These are phyloP conservation scores for Moesziomyces globuligerus DNA, from an alignment of 1,284 basidiomycete genomes.

Conservation along the genomic window DNA sequence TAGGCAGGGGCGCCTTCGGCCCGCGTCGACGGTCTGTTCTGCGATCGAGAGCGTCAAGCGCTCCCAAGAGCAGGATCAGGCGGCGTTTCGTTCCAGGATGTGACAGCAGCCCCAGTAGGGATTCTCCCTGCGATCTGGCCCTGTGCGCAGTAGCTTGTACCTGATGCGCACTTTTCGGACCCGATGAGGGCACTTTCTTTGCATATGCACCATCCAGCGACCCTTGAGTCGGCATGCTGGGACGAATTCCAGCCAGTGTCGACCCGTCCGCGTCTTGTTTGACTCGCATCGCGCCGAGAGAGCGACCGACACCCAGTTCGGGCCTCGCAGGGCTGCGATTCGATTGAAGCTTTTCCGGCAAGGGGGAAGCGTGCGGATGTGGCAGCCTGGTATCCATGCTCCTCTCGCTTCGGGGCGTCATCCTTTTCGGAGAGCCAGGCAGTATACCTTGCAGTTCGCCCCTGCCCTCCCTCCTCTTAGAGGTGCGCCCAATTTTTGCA, in stretches of 20 bases:
- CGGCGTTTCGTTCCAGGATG: constrained; percentile 25
- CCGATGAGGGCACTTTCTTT: background rate
- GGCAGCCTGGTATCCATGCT: background rate
- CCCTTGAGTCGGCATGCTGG: too few species aligned
- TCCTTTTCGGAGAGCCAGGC: constrained; percentile 15
- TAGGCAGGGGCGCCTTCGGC: background rate
- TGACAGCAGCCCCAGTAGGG: constrained; percentile 19
- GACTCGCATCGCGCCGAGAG: background rate
- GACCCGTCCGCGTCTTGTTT: background rate
- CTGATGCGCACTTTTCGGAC: background rate
- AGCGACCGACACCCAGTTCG: background rate
- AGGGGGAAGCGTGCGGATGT: constrained; percentile 1
- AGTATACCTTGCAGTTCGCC: constrained; percentile 4
- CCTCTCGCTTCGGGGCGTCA: constrained; percentile 6
- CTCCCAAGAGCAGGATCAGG: constrained; percentile 20
- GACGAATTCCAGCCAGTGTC: too few species aligned
- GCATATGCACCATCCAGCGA: too few species aligned
- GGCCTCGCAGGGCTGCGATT: background rate
- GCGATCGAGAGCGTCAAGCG: constrained; percentile 26
- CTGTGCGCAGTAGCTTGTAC: background rate
- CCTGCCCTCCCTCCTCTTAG: constrained; percentile 18
- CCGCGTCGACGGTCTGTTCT: constrained; percentile 15
- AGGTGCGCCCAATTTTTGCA: constrained; percentile 28
- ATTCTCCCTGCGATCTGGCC: constrained; percentile 3
- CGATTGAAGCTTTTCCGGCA: background rate